Conservation (phyloP, 495 filamentous ascomycete genomes). For the Bacidia rubella region DNA sequence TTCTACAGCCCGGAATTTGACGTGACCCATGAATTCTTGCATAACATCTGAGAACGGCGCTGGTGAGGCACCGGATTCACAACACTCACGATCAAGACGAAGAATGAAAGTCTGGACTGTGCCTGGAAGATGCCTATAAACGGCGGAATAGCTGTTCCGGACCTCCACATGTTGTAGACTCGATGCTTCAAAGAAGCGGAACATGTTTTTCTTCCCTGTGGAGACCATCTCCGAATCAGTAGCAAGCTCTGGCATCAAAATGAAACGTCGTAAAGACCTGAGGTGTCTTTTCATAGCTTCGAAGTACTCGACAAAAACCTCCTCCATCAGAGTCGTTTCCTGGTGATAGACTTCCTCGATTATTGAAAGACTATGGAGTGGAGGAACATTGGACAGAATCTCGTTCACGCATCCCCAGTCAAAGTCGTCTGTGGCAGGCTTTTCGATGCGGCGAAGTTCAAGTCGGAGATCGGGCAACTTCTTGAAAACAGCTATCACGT, state of each 20-base stretch:
- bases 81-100: background rate
- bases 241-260: conserved; percentile 5
- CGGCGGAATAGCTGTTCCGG: conserved; percentile 2
- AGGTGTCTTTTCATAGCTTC: conserved; percentile 6
- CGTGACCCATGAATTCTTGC: background rate
- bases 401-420: conserved; percentile 8
- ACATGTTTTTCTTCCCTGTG: conserved; percentile 1
- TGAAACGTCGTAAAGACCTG: conserved; percentile 7
- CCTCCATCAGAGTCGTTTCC: conserved; percentile 2
- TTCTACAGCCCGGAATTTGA: background rate
- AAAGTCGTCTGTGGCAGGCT: background rate
- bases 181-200: conserved; percentile 8
- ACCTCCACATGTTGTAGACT: conserved; percentile 10
- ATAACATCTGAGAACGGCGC: background rate
- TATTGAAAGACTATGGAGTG: conserved; percentile 5
- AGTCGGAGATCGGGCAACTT: conserved; percentile 11
- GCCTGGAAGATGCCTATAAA: conserved; percentile 9
- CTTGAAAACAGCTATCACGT: conserved; percentile 4
- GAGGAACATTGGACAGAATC: background rate
- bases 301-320: conserved; percentile 6
- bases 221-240: background rate
- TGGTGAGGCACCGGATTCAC: background rate
- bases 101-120: conserved; percentile 5
- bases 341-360: conserved; percentile 7
- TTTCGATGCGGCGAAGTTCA: conserved; percentile 12